phyloP scores from a whole-genome alignment of 345 rosid genomes.

The Gossypium thurberi region DNA sequence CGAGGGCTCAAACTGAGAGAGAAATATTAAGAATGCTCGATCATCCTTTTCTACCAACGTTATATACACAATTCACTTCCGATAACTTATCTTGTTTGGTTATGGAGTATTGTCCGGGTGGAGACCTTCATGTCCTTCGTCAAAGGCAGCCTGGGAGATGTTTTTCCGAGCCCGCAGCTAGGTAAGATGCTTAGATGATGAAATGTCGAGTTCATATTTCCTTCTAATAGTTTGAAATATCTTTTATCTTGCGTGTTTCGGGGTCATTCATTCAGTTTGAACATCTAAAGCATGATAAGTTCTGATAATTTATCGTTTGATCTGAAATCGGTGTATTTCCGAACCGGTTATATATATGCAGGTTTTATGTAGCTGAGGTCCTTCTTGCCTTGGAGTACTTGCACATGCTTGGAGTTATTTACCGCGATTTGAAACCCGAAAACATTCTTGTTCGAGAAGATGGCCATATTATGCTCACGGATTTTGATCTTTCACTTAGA shows the following conservation, averaged over 20 bases:
- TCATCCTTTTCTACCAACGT: constrained; percentile 92
- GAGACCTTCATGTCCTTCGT: constrained; percentile 88
- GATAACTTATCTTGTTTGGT: constrained; percentile 83
- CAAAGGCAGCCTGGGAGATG: constrained; percentile 79
- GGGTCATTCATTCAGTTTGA: neutral
- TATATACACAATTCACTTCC: constrained; percentile 73
- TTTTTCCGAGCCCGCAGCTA: constrained; percentile 81
- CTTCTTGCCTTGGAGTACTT: constrained; percentile 90
- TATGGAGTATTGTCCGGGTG: constrained; percentile 98
- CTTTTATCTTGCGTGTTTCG: neutral
- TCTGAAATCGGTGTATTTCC: neutral
- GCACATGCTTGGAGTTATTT: constrained; percentile 94
- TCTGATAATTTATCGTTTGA: too few species aligned
- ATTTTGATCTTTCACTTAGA: constrained; percentile 82
- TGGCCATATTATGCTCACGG: constrained; percentile 97
- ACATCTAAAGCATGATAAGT: constrained; percentile 1
- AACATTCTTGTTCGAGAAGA: constrained; percentile 94
- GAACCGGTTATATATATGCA: constrained; percentile 16
- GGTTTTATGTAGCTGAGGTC: constrained; percentile 91
- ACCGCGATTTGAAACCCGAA: constrained; percentile 89
- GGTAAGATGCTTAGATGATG: constrained; percentile 33
- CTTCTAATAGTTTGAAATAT: constrained; percentile 5
- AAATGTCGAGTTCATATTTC: neutral
- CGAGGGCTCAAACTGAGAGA: constrained; percentile 84
- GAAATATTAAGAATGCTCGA: constrained; percentile 81